Percentiles rank a stretch among this genome's conserved stretches.
These are phyloP conservation scores for Bruguiera gymnorhiza DNA, from an alignment of 345 rosid species.

Conservation along the genomic window DNA sequence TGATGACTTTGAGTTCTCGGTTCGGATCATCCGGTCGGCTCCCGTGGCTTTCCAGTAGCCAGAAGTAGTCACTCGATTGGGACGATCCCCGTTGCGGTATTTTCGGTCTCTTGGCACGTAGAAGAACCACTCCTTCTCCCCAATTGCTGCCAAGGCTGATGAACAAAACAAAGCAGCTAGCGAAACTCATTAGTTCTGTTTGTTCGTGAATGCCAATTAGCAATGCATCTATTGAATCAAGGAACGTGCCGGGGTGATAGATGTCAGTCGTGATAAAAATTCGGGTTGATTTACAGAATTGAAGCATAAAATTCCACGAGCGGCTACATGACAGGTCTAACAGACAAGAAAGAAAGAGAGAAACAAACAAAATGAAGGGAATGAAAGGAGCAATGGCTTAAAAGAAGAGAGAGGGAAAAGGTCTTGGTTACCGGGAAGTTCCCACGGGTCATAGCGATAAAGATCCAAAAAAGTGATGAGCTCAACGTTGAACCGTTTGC, in stretches of 20 bases:
- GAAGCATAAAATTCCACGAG: no score
- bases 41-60: conserved; percentile 99
- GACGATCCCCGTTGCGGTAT: conserved; percentile 94
- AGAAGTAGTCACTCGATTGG: conserved; percentile 91
- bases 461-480: conserved; percentile 99
- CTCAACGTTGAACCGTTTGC: conserved; percentile 95
- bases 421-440: conserved; percentile 80
- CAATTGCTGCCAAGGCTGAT: conserved; percentile 90
- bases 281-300: no score
- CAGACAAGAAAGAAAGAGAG: no score
- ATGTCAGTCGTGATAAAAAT: no score
- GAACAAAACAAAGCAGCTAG: neutral
- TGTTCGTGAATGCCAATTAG: neutral
- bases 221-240: neutral
- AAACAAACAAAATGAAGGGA: neutral
- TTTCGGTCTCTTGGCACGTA: conserved; percentile 95
- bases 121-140: conserved; percentile 99
- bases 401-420: neutral
- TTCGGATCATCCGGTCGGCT: conserved; percentile 93
- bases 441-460: conserved; percentile 99
- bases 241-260: neutral
- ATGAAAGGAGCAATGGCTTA: neutral
- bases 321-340: no score
- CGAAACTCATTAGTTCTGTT: neutral
- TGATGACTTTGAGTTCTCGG: conserved; percentile 61